Evolutionary conservation across 345 rosid genomes (phyloP).

Genomic region (Ricinus communis): DNA sequence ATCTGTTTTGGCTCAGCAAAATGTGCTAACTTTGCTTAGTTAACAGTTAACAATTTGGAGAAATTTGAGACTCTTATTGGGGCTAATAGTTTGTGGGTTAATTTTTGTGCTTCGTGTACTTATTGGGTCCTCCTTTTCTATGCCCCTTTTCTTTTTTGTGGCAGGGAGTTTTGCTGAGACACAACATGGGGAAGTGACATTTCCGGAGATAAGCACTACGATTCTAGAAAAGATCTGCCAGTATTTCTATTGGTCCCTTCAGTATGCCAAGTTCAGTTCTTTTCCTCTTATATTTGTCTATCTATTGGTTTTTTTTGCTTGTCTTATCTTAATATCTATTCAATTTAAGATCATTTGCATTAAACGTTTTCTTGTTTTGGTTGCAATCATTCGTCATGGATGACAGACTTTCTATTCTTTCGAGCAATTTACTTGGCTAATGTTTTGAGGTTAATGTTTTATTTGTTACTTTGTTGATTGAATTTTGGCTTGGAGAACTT

Average conservation of each 20-base stretch:
- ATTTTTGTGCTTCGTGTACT: background rate
- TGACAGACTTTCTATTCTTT: background rate
- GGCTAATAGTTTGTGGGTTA: background rate
- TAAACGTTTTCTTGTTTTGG: background rate
- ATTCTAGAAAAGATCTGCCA: constrained; percentile 91
- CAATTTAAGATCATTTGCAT: background rate
- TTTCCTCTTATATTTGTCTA: background rate
- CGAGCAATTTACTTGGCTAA: background rate
- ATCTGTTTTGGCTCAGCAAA: no score
- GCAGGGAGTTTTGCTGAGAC: constrained; percentile 72
- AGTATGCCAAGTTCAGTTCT: constrained; percentile 59
- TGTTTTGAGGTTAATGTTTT: background rate
- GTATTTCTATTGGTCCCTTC: constrained; percentile 86
- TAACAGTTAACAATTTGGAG: background rate
- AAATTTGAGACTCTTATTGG: background rate
- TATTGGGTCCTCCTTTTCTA: background rate
- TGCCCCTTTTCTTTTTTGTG: background rate
- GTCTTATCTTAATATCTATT: background rate
- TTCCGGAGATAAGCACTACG: constrained; percentile 77
- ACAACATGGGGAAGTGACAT: constrained; percentile 74
- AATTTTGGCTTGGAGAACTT: background rate
- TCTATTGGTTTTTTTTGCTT: no score
- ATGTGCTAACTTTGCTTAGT: no score
- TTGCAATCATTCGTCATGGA: background rate
- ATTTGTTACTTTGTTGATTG: background rate